phyloP scores from a whole-genome alignment of 1,284 basidiomycete genomes.

The Apiotrichum laibachii region DNA sequence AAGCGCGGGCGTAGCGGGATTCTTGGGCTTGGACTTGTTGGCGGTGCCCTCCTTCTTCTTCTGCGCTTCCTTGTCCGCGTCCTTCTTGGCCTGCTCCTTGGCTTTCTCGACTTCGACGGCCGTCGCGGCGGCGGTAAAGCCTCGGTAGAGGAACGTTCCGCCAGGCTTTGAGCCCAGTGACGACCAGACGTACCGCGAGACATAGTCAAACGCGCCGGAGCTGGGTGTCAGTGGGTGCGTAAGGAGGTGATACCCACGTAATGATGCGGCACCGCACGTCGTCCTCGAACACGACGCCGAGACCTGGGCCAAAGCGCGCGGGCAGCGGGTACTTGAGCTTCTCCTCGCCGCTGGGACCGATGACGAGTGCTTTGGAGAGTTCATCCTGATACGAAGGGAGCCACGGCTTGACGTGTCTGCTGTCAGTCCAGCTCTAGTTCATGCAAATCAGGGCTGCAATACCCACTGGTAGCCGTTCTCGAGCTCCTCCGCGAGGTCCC shows the following conservation, averaged over 20 bases:
- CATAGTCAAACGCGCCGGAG: constrained; percentile 42
- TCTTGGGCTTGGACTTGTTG: not conserved
- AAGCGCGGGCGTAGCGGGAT: not conserved
- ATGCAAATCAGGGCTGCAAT: too few species aligned
- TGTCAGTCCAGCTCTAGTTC: constrained; percentile 1
- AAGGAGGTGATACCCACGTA: constrained; percentile 35
- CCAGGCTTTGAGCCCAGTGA: constrained; percentile 46
- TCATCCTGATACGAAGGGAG: constrained; percentile 55
- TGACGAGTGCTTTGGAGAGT: constrained; percentile 52
- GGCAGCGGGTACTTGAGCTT: constrained; percentile 55
- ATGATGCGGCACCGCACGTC: constrained; percentile 52
- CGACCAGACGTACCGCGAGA: constrained; percentile 48
- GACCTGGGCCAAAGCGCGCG: constrained; percentile 42
- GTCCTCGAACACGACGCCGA: constrained; percentile 56
- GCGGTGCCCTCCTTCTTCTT: not conserved
- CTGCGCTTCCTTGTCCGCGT: constrained; percentile 11
- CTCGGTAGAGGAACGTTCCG: constrained; percentile 54
- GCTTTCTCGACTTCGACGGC: constrained; percentile 19
- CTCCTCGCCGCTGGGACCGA: constrained; percentile 55
- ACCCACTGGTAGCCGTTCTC: constrained; percentile 53
- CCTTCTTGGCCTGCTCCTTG: constrained; percentile 1
- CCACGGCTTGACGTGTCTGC: constrained; percentile 51
- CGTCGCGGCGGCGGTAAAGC: constrained; percentile 48
- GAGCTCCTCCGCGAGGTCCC: constrained; percentile 55
- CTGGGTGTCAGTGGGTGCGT: constrained; percentile 18